Percentiles rank a stretch among this genome's conserved stretches.
These are phyloP conservation scores for Saccharomycopsis fermentans DNA, from an alignment of 805 yeast species.

Conservation along the genomic window DNA sequence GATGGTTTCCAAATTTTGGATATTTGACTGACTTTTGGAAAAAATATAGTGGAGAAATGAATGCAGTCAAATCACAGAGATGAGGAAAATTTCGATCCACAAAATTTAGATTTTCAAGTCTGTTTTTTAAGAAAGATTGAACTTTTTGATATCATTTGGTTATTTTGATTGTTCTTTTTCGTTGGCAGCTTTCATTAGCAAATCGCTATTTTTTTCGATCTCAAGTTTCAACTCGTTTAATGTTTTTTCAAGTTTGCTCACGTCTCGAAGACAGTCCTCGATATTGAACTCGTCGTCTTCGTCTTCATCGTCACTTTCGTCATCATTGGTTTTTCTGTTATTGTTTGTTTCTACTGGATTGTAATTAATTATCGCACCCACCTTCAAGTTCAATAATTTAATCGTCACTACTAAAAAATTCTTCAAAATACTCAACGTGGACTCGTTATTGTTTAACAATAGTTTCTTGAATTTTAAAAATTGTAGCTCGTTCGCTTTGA, in stretches of 20 bases:
- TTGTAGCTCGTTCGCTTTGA: not conserved
- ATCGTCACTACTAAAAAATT: not conserved
- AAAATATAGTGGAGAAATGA: no score
- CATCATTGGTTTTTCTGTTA: not conserved
- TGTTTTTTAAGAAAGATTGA: no score
- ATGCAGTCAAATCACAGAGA: no score
- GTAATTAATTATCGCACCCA: not conserved
- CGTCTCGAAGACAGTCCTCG: conserved; percentile 1
- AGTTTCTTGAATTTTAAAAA: not conserved
- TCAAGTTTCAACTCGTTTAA: not conserved
- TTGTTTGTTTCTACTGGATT: not conserved
- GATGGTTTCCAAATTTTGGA: no score
- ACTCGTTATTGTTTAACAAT: not conserved
- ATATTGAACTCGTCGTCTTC: not conserved
- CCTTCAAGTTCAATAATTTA: not conserved
- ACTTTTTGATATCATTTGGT: no score
- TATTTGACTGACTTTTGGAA: no score
- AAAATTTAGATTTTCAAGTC: no score
- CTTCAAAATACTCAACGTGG: not conserved
- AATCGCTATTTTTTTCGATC: not conserved
- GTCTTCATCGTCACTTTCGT: not conserved
- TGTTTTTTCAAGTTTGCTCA: not conserved
- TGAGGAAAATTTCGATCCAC: no score
- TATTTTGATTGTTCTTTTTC: not conserved
- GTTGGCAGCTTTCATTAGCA: not conserved